Percentiles rank a stretch among this genome's conserved stretches.
These are phyloP conservation scores for Pythium brassicae DNA, from an alignment of 352 stramenopile species.

Conservation along the genomic window DNA sequence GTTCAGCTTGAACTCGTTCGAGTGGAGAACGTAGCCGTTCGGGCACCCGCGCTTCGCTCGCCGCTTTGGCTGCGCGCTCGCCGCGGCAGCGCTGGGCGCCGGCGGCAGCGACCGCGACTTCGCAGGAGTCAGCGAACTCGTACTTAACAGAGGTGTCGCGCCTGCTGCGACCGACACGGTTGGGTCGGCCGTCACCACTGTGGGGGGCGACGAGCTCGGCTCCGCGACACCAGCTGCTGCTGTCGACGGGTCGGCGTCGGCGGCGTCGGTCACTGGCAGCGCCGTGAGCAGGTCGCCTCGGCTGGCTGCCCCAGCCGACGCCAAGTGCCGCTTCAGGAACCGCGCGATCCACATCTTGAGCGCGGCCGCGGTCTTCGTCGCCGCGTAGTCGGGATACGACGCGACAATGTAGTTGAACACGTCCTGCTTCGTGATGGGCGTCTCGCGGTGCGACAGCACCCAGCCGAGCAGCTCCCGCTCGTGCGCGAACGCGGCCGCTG, in stretches of 20 bases:
- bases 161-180: too few species aligned
- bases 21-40: slow-evolving; percentile 65
- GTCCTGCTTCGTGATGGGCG: slow-evolving; percentile 53
- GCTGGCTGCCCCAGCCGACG: slow-evolving; percentile 3
- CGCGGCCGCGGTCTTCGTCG: slow-evolving; percentile 43
- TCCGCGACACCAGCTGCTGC: too few species aligned
- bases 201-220: too few species aligned
- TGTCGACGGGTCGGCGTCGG: slow-evolving; percentile 5
- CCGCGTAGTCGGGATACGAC: slow-evolving; percentile 51
- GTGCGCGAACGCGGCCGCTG: slow-evolving; percentile 25
- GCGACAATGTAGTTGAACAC: slow-evolving; percentile 52
- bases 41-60: slow-evolving; percentile 43
- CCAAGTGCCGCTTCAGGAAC: slow-evolving; percentile 63
- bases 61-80: slow-evolving; percentile 14
- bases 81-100: not conserved
- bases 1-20: slow-evolving; percentile 79
- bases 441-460: slow-evolving; percentile 36
- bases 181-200: too few species aligned
- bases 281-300: slow-evolving; percentile 3
- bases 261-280: slow-evolving; percentile 7
- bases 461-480: slow-evolving; percentile 51
- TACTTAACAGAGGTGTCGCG: too few species aligned
- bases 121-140: too few species aligned
- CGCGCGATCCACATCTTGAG: slow-evolving; percentile 61
- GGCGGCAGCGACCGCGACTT: too few species aligned